These are phyloP conservation scores for Orbilia quercus DNA, from an alignment of 2,329 filamentous ascomycete species.

Conservation along the genomic window DNA sequence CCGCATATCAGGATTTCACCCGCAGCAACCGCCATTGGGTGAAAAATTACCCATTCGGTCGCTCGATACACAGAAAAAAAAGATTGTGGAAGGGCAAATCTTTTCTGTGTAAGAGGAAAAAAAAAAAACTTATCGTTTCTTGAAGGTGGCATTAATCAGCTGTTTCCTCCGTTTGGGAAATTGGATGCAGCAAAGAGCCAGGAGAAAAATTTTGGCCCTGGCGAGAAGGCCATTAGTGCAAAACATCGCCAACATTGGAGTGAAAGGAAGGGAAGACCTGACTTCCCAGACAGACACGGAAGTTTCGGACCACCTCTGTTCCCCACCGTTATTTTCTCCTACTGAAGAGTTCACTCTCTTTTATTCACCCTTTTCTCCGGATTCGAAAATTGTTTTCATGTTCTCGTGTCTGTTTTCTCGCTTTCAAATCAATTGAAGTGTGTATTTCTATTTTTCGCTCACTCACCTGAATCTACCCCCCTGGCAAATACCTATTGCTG, in stretches of 20 bases:
- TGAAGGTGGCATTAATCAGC: slow-evolving; percentile 38
- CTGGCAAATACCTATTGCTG: slow-evolving; percentile 23
- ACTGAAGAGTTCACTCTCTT: slow-evolving; percentile 34
- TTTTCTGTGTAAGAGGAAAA: slow-evolving; percentile 10
- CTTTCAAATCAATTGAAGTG: slow-evolving; percentile 18
- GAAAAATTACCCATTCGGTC: slow-evolving; percentile 3
- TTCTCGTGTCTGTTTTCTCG: background rate
- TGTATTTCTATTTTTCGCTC: slow-evolving; percentile 21
- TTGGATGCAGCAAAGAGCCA: slow-evolving; percentile 44
- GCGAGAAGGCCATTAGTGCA: slow-evolving; percentile 54
- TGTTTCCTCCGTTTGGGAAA: slow-evolving; percentile 42
- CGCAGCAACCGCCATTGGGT: slow-evolving; percentile 51
- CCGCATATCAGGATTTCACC: slow-evolving; percentile 55
- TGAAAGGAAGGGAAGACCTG: slow-evolving; percentile 32
- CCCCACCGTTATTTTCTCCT: slow-evolving; percentile 23
- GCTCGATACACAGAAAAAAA: slow-evolving; percentile 29
- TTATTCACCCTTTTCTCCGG: slow-evolving; percentile 1
- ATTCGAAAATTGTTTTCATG: too few relatives aligned
- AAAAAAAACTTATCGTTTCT: slow-evolving; percentile 14
- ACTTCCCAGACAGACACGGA: slow-evolving; percentile 48
- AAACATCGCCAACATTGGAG: slow-evolving; percentile 52
- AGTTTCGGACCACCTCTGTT: slow-evolving; percentile 44
- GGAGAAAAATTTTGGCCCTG: slow-evolving; percentile 49
- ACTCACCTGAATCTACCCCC: background rate
- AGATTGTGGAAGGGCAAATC: slow-evolving; percentile 39